Evolutionary conservation across 2,329 filamentous ascomycete species (phyloP), one percentile per base, ranked within the genome.

Genomic region (Fusarium hostae): DNA sequence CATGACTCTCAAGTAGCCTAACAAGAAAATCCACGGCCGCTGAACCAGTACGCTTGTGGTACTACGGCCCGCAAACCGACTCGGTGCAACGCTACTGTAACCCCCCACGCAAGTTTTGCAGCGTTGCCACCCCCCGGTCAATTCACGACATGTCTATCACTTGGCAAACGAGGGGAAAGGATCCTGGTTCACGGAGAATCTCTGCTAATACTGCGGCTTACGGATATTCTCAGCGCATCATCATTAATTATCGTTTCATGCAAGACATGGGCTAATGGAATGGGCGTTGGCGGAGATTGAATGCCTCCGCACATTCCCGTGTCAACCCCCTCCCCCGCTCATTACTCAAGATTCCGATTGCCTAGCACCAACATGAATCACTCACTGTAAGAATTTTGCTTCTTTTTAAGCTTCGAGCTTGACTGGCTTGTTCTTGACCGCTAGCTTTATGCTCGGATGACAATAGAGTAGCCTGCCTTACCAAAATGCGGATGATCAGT

Each of bases 1-100:
- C 44, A 51, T 51, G 65, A 64, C 56, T 63, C n/a, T 68, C 43
- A 63, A 68, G 65, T 66, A 66, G 63, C 41, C 41, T 51, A 63
- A 22, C 48, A 68, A 26, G 56, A 68, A 63, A 43, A 30, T 63
- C 65, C 48, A 62, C 37, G 43, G 41, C 28, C 39, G 40, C 57
- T 68, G 64, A 68, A 63, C 51, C 50, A 68, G 50, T 32, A 28
- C 43, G 58, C 41, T 32, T 30, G n/a, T 68, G 64, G 64, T 39
- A 63, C 39, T 13, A 35, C 64, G 65, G 65, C 50, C 65, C 65
- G 65, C 13, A 63, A 57, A 68, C 65, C 65, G 63, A 57, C 63
- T 68, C 30, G 50, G 44, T 68, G 57, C 50, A 47, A 68, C 45
- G 54, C 44, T 64, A 40, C 51, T 39, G 59, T 34, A 45, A 22